Evolutionary conservation across 2,329 filamentous ascomycete genomes (phyloP).

Genomic region (Colletotrichum tropicicola): DNA sequence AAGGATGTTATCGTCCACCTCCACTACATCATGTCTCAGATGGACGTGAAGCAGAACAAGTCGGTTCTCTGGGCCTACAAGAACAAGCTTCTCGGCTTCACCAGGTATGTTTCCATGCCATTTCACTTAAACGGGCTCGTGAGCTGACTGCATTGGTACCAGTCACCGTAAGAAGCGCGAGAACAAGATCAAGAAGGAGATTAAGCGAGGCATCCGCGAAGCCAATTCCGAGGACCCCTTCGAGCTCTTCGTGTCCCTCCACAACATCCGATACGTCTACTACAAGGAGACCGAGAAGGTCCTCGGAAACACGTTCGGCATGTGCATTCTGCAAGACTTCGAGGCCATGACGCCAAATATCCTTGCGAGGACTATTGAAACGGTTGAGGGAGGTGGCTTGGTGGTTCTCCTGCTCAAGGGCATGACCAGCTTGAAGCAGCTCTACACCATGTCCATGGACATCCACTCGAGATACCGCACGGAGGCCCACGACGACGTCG

Average conservation of each 20-base stretch:
- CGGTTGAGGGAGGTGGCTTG: slow-evolving; percentile 93
- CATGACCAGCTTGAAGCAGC: slow-evolving; percentile 96
- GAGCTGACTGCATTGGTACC: slow-evolving; percentile 19
- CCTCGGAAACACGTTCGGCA: slow-evolving; percentile 95
- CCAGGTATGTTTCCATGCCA: slow-evolving; percentile 59
- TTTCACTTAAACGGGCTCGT: background rate
- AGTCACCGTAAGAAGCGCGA: slow-evolving; percentile 98
- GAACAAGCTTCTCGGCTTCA: slow-evolving; percentile 94
- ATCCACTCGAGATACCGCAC: slow-evolving; percentile 96
- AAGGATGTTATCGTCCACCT: slow-evolving; percentile 97
- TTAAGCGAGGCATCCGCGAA: slow-evolving; percentile 93
- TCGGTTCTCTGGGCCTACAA: slow-evolving; percentile 99
- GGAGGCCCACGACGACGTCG: slow-evolving; percentile 94
- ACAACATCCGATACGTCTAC: slow-evolving; percentile 98
- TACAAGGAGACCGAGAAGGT: slow-evolving; percentile 99
- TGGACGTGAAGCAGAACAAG: slow-evolving; percentile 89
- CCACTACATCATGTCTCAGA: slow-evolving; percentile 91
- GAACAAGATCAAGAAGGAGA: slow-evolving; percentile 97
- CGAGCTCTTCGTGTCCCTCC: slow-evolving; percentile 94
- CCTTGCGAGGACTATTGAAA: slow-evolving; percentile 93
- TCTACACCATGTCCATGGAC: slow-evolving; percentile 98
- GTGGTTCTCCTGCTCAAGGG: slow-evolving; percentile 92
- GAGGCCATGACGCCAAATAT: slow-evolving; percentile 98
- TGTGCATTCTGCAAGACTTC: slow-evolving; percentile 98
- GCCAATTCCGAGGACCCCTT: slow-evolving; percentile 94